Percentiles rank a stretch among this genome's conserved stretches.
Conservation (phyloP, 1,139 yeast species). For the Candida smagusa region DNA sequence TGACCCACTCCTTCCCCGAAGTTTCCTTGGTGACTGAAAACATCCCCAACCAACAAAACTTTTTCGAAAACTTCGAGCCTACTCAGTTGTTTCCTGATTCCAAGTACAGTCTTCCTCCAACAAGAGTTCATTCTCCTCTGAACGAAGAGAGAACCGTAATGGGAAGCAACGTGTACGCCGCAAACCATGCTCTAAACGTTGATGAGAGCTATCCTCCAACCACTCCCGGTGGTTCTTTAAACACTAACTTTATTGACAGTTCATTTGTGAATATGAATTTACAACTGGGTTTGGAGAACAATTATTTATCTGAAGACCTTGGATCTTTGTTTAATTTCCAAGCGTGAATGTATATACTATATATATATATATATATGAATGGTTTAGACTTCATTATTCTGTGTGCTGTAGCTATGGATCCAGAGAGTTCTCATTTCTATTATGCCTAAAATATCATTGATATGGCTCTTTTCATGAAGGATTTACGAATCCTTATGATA, state of each 20-base stretch:
- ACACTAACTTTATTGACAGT: slow-evolving; percentile 44
- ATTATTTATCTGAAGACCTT: slow-evolving; percentile 32
- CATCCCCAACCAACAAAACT: slow-evolving; percentile 38
- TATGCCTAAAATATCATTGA: too few relatives aligned
- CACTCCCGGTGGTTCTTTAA: slow-evolving; percentile 33
- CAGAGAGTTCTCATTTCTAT: neutral
- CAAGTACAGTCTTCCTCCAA: slow-evolving; percentile 33
- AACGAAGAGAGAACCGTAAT: slow-evolving; percentile 5
- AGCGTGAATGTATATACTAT: slow-evolving; percentile 1
- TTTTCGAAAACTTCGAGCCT: slow-evolving; percentile 48
- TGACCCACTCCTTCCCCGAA: slow-evolving; percentile 43
- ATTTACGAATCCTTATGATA: too few relatives aligned
- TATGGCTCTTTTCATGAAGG: too few relatives aligned
- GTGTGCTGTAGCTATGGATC: too few relatives aligned
- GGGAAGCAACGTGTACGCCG: slow-evolving; percentile 16
- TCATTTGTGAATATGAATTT: slow-evolving; percentile 45
- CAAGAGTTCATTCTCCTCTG: slow-evolving; percentile 37
- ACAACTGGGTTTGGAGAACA: slow-evolving; percentile 37
- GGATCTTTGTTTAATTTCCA: slow-evolving; percentile 8
- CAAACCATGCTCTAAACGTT: slow-evolving; percentile 5
- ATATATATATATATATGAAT: slow-evolving; percentile 1
- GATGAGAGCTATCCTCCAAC: slow-evolving; percentile 16
- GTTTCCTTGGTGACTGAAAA: slow-evolving; percentile 47
- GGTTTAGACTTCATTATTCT: too few relatives aligned
- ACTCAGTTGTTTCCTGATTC: slow-evolving; percentile 47